Conservation (phyloP, 345 rosid genomes). For the Eucalyptus decipiens region DNA sequence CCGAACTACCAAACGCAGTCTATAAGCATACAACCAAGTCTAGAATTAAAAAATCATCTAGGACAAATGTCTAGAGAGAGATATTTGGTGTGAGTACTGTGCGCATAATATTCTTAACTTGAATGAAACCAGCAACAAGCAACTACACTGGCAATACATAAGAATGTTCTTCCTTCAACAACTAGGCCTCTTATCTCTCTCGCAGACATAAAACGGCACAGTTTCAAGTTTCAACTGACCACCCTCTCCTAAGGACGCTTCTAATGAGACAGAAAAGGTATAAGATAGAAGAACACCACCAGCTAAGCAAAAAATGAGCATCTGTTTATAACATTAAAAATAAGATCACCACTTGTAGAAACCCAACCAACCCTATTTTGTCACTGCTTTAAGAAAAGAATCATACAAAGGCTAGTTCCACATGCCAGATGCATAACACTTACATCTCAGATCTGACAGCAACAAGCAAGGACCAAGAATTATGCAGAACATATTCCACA, state of each 20-base stretch:
- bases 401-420: neutral
- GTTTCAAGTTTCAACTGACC: neutral
- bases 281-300: neutral
- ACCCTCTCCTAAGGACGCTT: neutral
- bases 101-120: neutral
- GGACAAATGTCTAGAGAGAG: neutral
- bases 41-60: neutral
- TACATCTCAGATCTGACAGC: neutral
- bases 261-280: neutral
- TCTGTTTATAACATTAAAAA: neutral
- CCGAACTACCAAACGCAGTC: too few species aligned
- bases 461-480: neutral
- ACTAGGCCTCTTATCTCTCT: neutral
- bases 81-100: neutral
- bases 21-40: neutral
- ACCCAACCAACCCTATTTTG: neutral
- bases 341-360: neutral
- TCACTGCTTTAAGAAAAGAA: neutral
- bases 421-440: neutral
- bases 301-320: neutral
- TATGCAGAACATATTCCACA: neutral
- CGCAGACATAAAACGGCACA: neutral
- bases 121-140: neutral
- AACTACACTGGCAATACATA: neutral
- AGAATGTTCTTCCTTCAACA: neutral